These are phyloP conservation scores for Pythium rishiriense DNA, from an alignment of 352 stramenopile genomes.

Conservation along the genomic window DNA sequence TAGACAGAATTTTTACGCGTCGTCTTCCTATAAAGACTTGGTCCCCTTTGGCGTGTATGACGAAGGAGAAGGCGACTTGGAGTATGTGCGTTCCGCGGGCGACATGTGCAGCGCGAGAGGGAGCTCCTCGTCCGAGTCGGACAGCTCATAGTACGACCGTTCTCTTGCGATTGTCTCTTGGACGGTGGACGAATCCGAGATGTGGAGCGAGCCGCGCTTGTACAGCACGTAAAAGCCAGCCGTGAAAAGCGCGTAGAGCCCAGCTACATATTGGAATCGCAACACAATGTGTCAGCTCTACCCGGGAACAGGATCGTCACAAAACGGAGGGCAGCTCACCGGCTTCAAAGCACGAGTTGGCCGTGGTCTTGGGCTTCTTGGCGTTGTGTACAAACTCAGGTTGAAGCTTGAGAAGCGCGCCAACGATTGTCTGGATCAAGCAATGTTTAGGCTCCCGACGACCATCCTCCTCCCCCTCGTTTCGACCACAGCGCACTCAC, in stretches of 20 bases:
- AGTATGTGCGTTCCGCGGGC: slow-evolving; percentile 38
- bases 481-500: slow-evolving; percentile 26
- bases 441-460: not conserved
- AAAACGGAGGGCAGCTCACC: slow-evolving; percentile 29
- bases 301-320: not conserved
- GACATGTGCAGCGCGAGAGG: slow-evolving; percentile 72
- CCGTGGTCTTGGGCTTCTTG: slow-evolving; percentile 70
- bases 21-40: slow-evolving; percentile 15
- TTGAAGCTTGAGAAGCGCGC: slow-evolving; percentile 73
- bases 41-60: not conserved
- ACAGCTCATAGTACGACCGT: slow-evolving; percentile 55
- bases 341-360: slow-evolving; percentile 77
- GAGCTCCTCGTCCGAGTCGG: slow-evolving; percentile 73
- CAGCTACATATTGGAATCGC: slow-evolving; percentile 26
- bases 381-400: slow-evolving; percentile 68
- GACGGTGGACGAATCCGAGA: slow-evolving; percentile 43
- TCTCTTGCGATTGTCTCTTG: slow-evolving; percentile 47
- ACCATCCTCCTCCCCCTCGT: not conserved
- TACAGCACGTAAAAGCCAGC: slow-evolving; percentile 57
- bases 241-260: slow-evolving; percentile 55
- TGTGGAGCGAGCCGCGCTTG: slow-evolving; percentile 49
- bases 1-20: not conserved
- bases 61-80: slow-evolving; percentile 12
- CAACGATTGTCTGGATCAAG: slow-evolving; percentile 57
- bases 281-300: not conserved